Evolutionary conservation across 1,284 basidiomycete species (phyloP), one percentile per base, ranked within the genome.

Genomic region (Bondarzewia mesenterica): DNA sequence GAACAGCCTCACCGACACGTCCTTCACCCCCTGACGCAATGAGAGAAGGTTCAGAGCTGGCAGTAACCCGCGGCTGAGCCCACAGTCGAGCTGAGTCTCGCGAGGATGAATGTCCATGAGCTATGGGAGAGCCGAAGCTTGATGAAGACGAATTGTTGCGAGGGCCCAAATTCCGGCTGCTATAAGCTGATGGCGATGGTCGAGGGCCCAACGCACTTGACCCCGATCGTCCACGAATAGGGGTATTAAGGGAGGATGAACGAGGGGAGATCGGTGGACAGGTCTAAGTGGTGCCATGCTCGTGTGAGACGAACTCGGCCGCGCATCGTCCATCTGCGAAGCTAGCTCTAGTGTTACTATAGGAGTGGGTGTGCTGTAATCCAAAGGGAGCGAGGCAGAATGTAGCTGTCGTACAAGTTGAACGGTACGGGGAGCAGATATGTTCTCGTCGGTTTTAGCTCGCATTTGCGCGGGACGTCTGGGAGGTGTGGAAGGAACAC

Each of bases 31-130:
- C 66, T 32, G 60, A 63, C 18, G 80, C 70, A 47, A 88, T 61
- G 38, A 89, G 70, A 6, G 85, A 88, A 5, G 87, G 85, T 63
- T 89, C 85, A 35, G 86, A 89, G 52, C 75, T 82, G 46, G 85
- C 84, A 6, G 75, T 77, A 26, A 82, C 80, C 32, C 80, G 79
- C 59, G 82, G 81, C 46, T 82, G 73, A 22, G 78, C 75, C 10
- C 77, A 75, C 42, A 85, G 68, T 43, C 73, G 73, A 42, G 70
- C 64, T 14, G 66, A 60, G 47, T 80, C 78, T 48, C 74, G 73
- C 54, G 65, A 65, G 38, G 63, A 62, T 38, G 63, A 72, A 54
- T 65, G 55, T 5, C 40, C 48, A 52, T 58, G 56, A 54, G 58
- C 23, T 54, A 52, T 29, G 52, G 53, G 44, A 23, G 42, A 48